Percentiles rank a stretch among this genome's conserved stretches.
Evolutionary conservation across 768 basidiomycete species (phyloP).

Genomic region (Pleurotus ostreatus): DNA sequence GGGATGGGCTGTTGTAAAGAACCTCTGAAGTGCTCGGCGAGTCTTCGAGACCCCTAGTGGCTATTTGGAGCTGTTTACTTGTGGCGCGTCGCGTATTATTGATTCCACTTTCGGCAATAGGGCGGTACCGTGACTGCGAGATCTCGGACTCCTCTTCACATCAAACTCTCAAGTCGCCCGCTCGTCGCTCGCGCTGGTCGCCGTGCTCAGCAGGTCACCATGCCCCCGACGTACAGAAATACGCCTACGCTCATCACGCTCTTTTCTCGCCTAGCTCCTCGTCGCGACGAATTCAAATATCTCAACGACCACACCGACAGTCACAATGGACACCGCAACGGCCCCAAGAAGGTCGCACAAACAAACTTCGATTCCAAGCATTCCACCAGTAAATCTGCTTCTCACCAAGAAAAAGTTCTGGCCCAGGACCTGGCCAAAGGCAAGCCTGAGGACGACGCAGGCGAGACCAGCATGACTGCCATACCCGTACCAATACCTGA

Average conservation of each 20-base stretch:
- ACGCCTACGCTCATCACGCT: neutral
- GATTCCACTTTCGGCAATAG: neutral
- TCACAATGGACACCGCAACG: neutral
- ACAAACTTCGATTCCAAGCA: neutral
- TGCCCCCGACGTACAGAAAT: neutral
- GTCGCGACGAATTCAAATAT: neutral
- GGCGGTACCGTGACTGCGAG: too few species aligned
- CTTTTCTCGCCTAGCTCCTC: neutral
- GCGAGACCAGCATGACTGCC: conserved; percentile 25
- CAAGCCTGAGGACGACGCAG: conserved; percentile 14
- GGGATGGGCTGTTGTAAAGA: too few species aligned
- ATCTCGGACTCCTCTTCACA: neutral
- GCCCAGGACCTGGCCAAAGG: conserved; percentile 10
- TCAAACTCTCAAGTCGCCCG: neutral
- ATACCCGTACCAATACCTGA: conserved; percentile 51
- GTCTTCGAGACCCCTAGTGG: neutral
- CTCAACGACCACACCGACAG: neutral
- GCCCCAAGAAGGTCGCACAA: neutral
- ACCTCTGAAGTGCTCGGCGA: too few species aligned
- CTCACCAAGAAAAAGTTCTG: neutral
- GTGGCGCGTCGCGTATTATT: conserved; percentile 5
- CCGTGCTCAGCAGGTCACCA: conserved; percentile 2
- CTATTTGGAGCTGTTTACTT: neutral
- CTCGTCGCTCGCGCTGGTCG: conserved; percentile 11
- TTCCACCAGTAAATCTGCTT: neutral